These are phyloP conservation scores for Rhodotorula sp. DNA, from an alignment of 1,284 basidiomycete species.

Conservation along the genomic window DNA sequence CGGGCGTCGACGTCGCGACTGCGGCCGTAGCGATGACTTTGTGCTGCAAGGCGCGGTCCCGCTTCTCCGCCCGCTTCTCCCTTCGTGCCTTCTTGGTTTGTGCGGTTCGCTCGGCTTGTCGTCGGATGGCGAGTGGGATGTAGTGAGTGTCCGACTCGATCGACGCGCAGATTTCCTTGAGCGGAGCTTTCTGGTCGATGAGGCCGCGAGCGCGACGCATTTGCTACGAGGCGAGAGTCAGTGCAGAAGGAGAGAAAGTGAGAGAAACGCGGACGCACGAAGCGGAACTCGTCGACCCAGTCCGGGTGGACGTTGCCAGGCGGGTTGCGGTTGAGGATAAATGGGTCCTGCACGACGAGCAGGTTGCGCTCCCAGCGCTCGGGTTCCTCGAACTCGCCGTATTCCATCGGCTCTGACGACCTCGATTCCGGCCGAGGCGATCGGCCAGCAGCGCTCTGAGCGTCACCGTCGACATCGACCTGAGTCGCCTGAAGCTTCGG, in stretches of 20 bases:
- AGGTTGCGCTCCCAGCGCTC: constrained; percentile 43
- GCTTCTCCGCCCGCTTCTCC: background rate
- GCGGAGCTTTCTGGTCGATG: constrained; percentile 18
- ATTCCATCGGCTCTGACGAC: constrained; percentile 31
- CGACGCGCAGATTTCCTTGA: constrained; percentile 18
- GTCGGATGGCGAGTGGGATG: background rate
- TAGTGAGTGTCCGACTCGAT: background rate
- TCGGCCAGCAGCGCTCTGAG: background rate
- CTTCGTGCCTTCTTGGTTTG: constrained; percentile 2
- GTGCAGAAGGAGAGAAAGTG: too few species aligned
- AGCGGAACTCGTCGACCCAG: constrained; percentile 35
- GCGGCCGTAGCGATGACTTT: background rate
- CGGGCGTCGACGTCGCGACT: background rate
- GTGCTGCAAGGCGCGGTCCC: background rate
- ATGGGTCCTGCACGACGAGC: constrained; percentile 49
- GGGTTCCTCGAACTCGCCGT: constrained; percentile 40
- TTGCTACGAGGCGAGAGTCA: constrained; percentile 13
- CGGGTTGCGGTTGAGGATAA: constrained; percentile 48
- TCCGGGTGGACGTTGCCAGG: constrained; percentile 43
- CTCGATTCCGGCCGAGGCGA: constrained; percentile 11
- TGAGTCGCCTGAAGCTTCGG: background rate
- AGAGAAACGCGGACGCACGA: constrained; percentile 3
- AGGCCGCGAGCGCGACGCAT: constrained; percentile 26
- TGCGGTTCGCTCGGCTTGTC: background rate
- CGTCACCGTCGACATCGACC: background rate